A percentile compares a stretch with the other conserved stretches of the same genome.
Conservation (phyloP, 169 alveolate genomes). For the Plasmodium knowlesi region DNA sequence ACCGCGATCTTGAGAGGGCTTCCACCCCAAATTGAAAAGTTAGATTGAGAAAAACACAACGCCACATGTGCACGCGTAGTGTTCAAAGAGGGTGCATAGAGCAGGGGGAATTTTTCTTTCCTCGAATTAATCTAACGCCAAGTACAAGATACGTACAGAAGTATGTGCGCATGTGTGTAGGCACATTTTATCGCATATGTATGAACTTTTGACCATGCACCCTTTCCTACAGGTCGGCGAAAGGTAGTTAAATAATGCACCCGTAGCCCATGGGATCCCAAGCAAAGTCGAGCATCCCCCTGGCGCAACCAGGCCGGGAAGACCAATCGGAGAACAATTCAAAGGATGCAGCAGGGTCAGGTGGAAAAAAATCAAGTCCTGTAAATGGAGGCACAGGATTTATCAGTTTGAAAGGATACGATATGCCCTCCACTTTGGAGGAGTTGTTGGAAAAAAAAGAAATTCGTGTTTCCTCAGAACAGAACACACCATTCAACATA, state of each 20-base stretch:
- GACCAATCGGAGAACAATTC: background rate
- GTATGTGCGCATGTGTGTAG: background rate
- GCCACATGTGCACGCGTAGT: background rate
- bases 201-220: background rate
- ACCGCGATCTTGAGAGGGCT: background rate
- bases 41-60: background rate
- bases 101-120: too few species aligned
- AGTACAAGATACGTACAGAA: too few species aligned
- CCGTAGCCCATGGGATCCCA: slow-evolving; percentile 15
- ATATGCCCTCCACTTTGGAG: slow-evolving; percentile 38
- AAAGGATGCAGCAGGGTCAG: background rate
- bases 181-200: background rate
- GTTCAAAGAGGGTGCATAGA: too few species aligned
- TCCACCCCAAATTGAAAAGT: background rate
- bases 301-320: slow-evolving; percentile 14
- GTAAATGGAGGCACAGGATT: background rate
- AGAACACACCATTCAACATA: slow-evolving; percentile 40
- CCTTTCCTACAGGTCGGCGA: background rate
- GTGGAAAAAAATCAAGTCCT: background rate
- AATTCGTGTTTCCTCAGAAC: slow-evolving; percentile 56
- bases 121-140: too few species aligned
- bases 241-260: background rate
- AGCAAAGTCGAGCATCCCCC: slow-evolving; percentile 19
- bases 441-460: slow-evolving; percentile 43
- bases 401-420: slow-evolving; percentile 37